phyloP scores from a whole-genome alignment of 192 early-diverging fungal genomes.

The Podochytrium sp. region DNA sequence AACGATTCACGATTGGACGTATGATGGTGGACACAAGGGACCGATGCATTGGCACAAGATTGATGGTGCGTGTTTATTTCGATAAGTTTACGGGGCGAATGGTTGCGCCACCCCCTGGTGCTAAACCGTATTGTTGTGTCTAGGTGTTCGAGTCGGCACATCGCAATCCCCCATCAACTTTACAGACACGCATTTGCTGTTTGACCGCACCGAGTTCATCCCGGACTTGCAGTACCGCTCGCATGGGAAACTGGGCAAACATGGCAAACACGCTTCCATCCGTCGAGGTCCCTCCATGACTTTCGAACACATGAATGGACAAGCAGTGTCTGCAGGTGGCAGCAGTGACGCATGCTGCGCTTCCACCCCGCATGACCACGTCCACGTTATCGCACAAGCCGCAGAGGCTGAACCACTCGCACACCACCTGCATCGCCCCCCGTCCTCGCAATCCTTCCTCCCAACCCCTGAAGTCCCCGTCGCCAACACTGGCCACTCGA shows the following conservation, averaged over 20 bases:
- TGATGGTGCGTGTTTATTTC: neutral
- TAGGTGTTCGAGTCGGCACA: slow-evolving; percentile 5
- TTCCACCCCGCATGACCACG: neutral
- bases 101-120: neutral
- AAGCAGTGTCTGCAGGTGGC: neutral
- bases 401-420: no score
- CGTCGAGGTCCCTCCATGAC: neutral
- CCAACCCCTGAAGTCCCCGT: neutral
- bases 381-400: no score
- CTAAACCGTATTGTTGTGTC: neutral
- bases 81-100: neutral
- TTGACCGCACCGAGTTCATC: slow-evolving; percentile 8
- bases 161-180: slow-evolving; percentile 25
- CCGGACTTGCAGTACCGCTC: slow-evolving; percentile 23
- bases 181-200: neutral
- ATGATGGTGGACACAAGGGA: neutral
- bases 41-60: slow-evolving; percentile 4
- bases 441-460: neutral
- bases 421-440: neutral
- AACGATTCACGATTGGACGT: slow-evolving; percentile 1
- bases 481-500: slow-evolving; percentile 24
- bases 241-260: neutral
- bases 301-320: neutral
- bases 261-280: neutral
- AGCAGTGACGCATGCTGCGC: neutral